Base-by-base conservation (phyloP, 306 rosid genomes). In the Rubus parviflorus region DNA sequence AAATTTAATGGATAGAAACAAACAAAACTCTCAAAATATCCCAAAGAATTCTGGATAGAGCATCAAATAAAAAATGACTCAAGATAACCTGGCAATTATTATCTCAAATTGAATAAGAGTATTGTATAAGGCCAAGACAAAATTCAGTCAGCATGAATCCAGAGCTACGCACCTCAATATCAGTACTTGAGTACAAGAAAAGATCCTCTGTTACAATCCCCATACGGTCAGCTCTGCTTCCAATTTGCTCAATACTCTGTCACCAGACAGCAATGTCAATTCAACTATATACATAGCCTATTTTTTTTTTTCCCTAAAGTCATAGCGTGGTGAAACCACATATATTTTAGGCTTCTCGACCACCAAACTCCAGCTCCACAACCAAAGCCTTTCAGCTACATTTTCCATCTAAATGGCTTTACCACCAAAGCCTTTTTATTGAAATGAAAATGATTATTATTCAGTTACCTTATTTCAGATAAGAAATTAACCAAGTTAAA, bases 201-300 rank as follows among this genome's bases (percentile, higher is more conserved):
- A 95, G 83, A 51, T 86, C 83, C n/a, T 92, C 89, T 1, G 96
- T 77, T 74, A 66, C 81, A 79, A 95, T 88, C 57, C 79, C 80
- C 88, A 95, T 85, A 63, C 98, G 95, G 70, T 92, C 95, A 46
- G 98, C 98, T 85, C 98, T 87, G 81, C 70, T 80, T 75, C 97
- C 93, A 79, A 92, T 92, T 85, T 95, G 98, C 86, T 88, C 87
- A 75, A 92, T 86, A 86, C 97, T 95, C 98, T 95, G 90, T 77
- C 65, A 86, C 57, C 68, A 81, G 72, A 78, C 71, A 83, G 64
- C 64, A 83, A 75, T 72, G 38, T 67, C 53, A 65, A 74, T 72
- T 46, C 47, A 56, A 54, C 20, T 16, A 23, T 47, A 57, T 53
- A 46, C 15, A 38, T 7, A 72, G n/a, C 63, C 68, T 52, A n/a